Conservation (phyloP, 1,284 basidiomycete species). For the Coniferiporia sulphurascens region DNA sequence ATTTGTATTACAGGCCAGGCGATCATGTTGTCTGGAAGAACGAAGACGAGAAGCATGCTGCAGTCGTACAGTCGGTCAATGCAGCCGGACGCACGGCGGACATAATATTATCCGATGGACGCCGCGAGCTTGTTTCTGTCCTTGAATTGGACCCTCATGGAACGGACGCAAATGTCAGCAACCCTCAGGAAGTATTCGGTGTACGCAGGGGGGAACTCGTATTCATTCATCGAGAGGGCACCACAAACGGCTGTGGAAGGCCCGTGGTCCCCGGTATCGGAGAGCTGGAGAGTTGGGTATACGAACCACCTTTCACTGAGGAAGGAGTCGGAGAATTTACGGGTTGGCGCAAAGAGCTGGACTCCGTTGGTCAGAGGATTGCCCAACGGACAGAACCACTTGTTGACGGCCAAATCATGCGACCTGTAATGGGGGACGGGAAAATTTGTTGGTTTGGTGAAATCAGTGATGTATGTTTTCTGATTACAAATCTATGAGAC, state of each 20-base stretch:
- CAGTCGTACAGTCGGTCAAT: constrained; percentile 78
- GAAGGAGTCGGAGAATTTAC: constrained; percentile 44
- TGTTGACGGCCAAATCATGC: constrained; percentile 41
- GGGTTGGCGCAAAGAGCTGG: constrained; percentile 69
- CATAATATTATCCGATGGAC: constrained; percentile 49
- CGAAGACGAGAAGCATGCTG: constrained; percentile 62
- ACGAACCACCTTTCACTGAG: constrained; percentile 45
- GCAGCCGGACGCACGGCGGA: constrained; percentile 67
- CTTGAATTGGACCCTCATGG: constrained; percentile 88
- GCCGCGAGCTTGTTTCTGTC: constrained; percentile 68
- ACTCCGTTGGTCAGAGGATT: constrained; percentile 53
- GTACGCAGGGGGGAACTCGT: constrained; percentile 82
- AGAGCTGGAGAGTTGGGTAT: constrained; percentile 74
- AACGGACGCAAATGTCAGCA: constrained; percentile 23
- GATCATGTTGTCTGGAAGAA: constrained; percentile 86
- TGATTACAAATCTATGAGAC: not conserved
- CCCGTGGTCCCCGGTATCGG: constrained; percentile 74
- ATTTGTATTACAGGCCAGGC: constrained; percentile 62
- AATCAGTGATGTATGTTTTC: constrained; percentile 53
- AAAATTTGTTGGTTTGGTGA: constrained; percentile 70
- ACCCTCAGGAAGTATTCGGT: constrained; percentile 57
- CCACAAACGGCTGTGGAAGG: constrained; percentile 59
- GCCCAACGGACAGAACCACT: constrained; percentile 42
- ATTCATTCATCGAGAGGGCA: constrained; percentile 63
- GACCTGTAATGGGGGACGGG: constrained; percentile 39